These are phyloP conservation scores for Mycosphaerella arachidis DNA, from an alignment of 2,329 filamentous ascomycete genomes.

Conservation along the genomic window DNA sequence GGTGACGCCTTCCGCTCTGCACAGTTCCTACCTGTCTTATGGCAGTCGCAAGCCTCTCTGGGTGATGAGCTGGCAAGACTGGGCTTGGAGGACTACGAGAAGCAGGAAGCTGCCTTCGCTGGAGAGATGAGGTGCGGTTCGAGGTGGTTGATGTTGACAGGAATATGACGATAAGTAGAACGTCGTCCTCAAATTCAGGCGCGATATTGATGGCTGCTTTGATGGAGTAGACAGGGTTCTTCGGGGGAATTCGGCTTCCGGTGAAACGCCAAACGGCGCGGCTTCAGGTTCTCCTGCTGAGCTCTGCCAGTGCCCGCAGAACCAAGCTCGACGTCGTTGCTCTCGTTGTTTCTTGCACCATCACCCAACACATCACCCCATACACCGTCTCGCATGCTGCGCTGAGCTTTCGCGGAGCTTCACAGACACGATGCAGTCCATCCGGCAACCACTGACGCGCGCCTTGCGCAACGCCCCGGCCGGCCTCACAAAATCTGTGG, in stretches of 20 bases:
- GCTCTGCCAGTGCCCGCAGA: background rate
- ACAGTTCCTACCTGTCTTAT: too few species aligned
- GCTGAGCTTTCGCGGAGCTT: constrained; percentile 13
- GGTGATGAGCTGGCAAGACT: too few species aligned
- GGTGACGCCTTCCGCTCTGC: too few species aligned
- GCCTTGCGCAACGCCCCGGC: constrained; percentile 61
- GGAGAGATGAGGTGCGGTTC: too few species aligned
- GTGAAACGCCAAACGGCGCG: background rate
- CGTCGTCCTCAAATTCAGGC: too few species aligned
- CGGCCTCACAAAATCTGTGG: constrained; percentile 37
- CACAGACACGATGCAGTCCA: constrained; percentile 69
- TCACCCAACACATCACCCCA: constrained; percentile 3
- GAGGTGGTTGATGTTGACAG: too few species aligned
- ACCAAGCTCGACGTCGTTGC: background rate
- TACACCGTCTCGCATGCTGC: constrained; percentile 1
- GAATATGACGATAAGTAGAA: too few species aligned
- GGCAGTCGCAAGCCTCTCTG: too few species aligned
- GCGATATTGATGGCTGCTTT: too few species aligned
- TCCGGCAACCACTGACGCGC: constrained; percentile 69
- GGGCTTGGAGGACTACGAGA: too few species aligned
- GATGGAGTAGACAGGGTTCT: background rate
- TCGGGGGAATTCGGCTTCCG: background rate
- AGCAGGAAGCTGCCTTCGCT: too few species aligned
- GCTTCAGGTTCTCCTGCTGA: background rate
- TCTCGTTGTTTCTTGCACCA: background rate